A percentile compares a stretch with the other conserved stretches of the same genome.
These are phyloP conservation scores for Colletotrichum euphorbiae DNA, from an alignment of 2,329 filamentous ascomycete species.

Conservation along the genomic window DNA sequence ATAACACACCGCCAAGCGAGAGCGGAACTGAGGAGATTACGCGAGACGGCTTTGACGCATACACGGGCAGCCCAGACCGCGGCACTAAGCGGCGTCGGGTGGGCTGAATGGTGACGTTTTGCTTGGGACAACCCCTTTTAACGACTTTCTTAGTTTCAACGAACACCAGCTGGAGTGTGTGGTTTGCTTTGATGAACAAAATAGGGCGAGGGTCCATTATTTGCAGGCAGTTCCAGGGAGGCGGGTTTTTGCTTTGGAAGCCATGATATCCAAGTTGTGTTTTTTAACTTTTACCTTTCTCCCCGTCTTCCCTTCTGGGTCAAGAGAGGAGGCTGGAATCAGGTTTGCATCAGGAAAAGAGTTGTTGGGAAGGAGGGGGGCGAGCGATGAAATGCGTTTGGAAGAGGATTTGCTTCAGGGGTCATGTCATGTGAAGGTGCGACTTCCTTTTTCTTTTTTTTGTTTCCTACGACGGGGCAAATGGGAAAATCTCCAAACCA, in stretches of 20 bases:
- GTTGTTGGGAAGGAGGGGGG: not conserved
- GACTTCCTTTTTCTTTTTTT: conserved; percentile 3
- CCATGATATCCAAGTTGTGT: conserved; percentile 29
- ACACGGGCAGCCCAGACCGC: conserved; percentile 44
- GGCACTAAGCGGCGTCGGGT: conserved; percentile 55
- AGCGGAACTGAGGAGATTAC: conserved; percentile 64
- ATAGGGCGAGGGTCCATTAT: conserved; percentile 6
- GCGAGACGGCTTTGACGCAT: conserved; percentile 54
- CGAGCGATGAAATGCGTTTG: not conserved
- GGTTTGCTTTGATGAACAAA: conserved; percentile 29
- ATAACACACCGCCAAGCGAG: conserved; percentile 57
- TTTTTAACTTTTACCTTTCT: not conserved
- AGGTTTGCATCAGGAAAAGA: conserved; percentile 15
- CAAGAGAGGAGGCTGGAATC: not conserved
- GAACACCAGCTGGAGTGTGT: not conserved
- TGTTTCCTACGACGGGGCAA: not conserved
- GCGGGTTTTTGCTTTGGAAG: conserved; percentile 24
- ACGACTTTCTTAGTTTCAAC: conserved; percentile 22
- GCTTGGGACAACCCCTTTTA: not conserved
- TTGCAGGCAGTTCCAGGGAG: conserved; percentile 18
- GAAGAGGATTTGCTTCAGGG: not conserved
- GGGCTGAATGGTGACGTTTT: conserved; percentile 20
- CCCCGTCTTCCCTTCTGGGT: not conserved
- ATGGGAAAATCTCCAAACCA: not conserved
- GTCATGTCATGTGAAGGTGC: not conserved